Evolutionary conservation across 169 alveolate species (phyloP).

Genomic region (Cryptosporidium sp.): DNA sequence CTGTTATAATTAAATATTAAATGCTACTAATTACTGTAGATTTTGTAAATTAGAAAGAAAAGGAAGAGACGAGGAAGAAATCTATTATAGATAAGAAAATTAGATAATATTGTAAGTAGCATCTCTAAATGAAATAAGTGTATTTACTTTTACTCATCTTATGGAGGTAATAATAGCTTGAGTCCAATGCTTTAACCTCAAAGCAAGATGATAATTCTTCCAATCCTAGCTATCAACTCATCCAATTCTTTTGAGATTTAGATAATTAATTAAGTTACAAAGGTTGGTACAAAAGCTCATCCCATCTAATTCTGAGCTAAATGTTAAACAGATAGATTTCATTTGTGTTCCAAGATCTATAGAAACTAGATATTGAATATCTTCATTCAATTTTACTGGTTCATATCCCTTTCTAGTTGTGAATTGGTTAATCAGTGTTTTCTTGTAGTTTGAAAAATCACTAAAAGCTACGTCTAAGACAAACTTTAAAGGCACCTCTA

Average conservation of each 20-base stretch:
- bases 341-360: constrained; percentile 38
- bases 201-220: neutral
- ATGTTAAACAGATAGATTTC: constrained; percentile 21
- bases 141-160: no score
- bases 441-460: constrained; percentile 12
- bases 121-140: no score
- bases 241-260: neutral
- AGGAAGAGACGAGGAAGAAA: neutral
- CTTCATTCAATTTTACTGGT: constrained; percentile 31
- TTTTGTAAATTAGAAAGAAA: neutral
- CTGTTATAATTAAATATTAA: neutral
- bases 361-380: constrained; percentile 10
- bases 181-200: no score
- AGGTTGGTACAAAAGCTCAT: constrained; percentile 34
- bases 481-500: constrained; percentile 52
- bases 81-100: no score
- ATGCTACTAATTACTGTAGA: neutral
- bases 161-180: neutral
- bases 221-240: neutral
- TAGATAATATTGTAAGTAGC: no score
- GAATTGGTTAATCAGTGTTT: neutral
- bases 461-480: constrained; percentile 22
- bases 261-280: neutral
- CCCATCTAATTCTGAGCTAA: constrained; percentile 10
- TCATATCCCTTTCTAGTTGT: constrained; percentile 49